Conservation (phyloP, 768 basidiomycete genomes). For the Aureoboletus auriporus region DNA sequence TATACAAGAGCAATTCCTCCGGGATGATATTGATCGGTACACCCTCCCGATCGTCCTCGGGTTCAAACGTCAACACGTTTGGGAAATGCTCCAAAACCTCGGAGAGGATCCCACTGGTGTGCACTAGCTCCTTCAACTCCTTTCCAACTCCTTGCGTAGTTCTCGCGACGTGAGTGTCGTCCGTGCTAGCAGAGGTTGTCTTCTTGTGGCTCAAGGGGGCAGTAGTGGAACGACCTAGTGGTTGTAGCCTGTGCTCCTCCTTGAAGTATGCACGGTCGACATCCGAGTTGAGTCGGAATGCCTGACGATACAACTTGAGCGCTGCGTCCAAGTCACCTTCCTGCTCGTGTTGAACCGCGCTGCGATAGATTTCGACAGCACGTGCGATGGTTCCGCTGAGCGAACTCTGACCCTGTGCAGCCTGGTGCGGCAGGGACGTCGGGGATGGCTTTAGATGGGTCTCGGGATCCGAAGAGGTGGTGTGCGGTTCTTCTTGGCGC, state of each 20-base stretch:
- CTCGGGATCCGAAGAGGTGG: neutral
- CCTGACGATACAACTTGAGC: constrained; percentile 68
- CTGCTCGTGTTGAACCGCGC: constrained; percentile 73
- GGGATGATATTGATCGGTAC: constrained; percentile 60
- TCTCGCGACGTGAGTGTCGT: constrained; percentile 73
- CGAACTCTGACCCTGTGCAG: constrained; percentile 24
- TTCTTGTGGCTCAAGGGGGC: constrained; percentile 58
- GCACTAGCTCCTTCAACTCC: constrained; percentile 5
- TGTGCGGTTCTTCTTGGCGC: constrained; percentile 19
- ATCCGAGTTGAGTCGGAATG: constrained; percentile 71
- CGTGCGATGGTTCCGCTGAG: constrained; percentile 35
- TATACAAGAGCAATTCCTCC: constrained; percentile 67
- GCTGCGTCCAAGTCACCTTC: constrained; percentile 73
- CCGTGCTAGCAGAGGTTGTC: constrained; percentile 74
- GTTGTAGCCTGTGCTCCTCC: constrained; percentile 40
- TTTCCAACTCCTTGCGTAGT: constrained; percentile 23
- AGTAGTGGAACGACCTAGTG: constrained; percentile 3
- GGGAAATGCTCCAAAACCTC: constrained; percentile 49
- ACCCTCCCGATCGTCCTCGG: constrained; percentile 61
- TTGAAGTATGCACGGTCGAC: constrained; percentile 70
- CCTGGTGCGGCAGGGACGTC: constrained; percentile 12
- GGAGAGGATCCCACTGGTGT: constrained; percentile 41
- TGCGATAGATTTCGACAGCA: constrained; percentile 65
- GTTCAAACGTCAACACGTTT: constrained; percentile 50
- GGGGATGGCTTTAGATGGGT: constrained; percentile 7